A percentile compares a stretch with the other conserved stretches of the same genome.
Conservation (phyloP, 2,329 filamentous ascomycete species). For the Phaeoacremonium minimum region DNA sequence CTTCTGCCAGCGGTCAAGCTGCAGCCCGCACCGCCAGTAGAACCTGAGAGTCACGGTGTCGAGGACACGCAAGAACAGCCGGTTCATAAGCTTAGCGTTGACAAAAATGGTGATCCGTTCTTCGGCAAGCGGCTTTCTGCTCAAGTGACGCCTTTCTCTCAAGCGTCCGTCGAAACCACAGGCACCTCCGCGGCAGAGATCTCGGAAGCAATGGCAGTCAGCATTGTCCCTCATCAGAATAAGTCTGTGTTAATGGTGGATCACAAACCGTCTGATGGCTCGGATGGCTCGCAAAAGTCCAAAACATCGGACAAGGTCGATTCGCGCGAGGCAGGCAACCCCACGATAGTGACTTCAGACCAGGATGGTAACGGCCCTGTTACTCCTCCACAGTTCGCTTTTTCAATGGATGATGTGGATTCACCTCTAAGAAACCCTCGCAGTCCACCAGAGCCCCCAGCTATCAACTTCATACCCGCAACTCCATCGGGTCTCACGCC, state of each 20-base stretch:
- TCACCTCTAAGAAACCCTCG: slow-evolving; percentile 60
- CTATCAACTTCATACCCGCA: slow-evolving; percentile 58
- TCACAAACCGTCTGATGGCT: slow-evolving; percentile 45
- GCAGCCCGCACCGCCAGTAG: slow-evolving; percentile 24
- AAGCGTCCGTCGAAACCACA: slow-evolving; percentile 56
- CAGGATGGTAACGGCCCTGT: slow-evolving; percentile 33
- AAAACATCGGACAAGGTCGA: not conserved
- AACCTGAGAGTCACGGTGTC: slow-evolving; percentile 20
- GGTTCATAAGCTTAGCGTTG: slow-evolving; percentile 31
- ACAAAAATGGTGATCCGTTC: slow-evolving; percentile 49
- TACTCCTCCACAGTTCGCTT: slow-evolving; percentile 48
- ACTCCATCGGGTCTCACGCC: slow-evolving; percentile 58
- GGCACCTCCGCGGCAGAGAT: slow-evolving; percentile 57
- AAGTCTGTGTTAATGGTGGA: slow-evolving; percentile 59
- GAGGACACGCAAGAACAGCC: slow-evolving; percentile 11
- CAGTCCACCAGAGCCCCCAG: slow-evolving; percentile 49
- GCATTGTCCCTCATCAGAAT: slow-evolving; percentile 61
- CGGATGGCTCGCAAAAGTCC: slow-evolving; percentile 26
- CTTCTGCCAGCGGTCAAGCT: slow-evolving; percentile 17
- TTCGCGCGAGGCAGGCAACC: slow-evolving; percentile 20
- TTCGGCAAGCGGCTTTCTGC: slow-evolving; percentile 48
- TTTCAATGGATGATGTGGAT: slow-evolving; percentile 50
- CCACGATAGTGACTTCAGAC: slow-evolving; percentile 32
- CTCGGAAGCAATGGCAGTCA: slow-evolving; percentile 58
- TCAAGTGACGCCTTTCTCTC: slow-evolving; percentile 59